Conservation (phyloP, 169 alveolate species). For the Cryptosporidium ubiquitum region DNA sequence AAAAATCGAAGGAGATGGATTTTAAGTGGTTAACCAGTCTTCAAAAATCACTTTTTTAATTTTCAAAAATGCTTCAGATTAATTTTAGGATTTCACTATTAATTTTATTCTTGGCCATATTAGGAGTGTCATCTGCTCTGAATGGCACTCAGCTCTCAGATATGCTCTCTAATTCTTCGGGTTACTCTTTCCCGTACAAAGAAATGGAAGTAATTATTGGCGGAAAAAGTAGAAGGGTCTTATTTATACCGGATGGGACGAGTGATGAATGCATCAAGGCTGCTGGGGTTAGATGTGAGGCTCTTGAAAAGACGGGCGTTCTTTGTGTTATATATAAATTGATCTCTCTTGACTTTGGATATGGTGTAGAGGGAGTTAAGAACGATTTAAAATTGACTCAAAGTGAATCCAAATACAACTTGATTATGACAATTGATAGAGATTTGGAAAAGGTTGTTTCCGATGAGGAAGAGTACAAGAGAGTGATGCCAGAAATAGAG, state of each 20-base stretch:
- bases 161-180: neutral
- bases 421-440: neutral
- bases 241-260: slow-evolving; percentile 18
- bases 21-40: neutral
- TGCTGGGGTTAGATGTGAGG: slow-evolving; percentile 38
- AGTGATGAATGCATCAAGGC: slow-evolving; percentile 57
- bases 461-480: slow-evolving; percentile 1
- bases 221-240: neutral
- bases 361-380: neutral
- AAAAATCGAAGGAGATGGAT: neutral
- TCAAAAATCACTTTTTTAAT: neutral
- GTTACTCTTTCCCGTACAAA: slow-evolving; percentile 24
- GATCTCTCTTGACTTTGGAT: neutral
- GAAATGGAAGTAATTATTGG: neutral
- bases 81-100: slow-evolving; percentile 2
- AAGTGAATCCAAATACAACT: neutral
- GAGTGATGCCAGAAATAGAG: neutral
- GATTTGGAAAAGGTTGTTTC: neutral
- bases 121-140: neutral
- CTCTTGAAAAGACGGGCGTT: neutral
- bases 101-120: neutral
- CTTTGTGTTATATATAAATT: slow-evolving; percentile 24
- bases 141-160: neutral
- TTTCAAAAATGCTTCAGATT: neutral
- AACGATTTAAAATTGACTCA: neutral